A percentile compares a stretch with the other conserved stretches of the same genome.
phyloP scores from a whole-genome alignment of 2,329 filamentous ascomycete genomes.

The Aspergillus fischeri region DNA sequence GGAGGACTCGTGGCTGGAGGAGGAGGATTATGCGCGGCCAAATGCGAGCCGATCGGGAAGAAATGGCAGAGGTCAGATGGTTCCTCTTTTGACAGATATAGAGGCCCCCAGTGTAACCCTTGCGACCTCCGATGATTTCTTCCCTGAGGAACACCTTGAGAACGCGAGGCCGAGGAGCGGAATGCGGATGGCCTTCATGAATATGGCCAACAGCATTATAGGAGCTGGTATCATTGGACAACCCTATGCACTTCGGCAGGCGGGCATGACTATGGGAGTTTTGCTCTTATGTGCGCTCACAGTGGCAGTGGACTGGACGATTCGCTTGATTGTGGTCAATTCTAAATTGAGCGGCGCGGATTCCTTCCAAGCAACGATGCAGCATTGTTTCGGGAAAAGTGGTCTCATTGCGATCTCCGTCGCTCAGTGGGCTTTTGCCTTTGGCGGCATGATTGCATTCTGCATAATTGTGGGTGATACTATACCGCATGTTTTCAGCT shows the following conservation, averaged over 20 bases:
- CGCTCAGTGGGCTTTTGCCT: slow-evolving; percentile 97
- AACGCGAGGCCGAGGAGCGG: slow-evolving; percentile 74
- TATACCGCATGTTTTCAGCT: slow-evolving; percentile 82
- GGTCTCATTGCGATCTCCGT: slow-evolving; percentile 86
- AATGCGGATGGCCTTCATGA: slow-evolving; percentile 90
- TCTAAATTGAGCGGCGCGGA: slow-evolving; percentile 91
- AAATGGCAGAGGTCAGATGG: slow-evolving; percentile 46
- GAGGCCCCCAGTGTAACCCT: slow-evolving; percentile 76
- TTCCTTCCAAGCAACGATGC: slow-evolving; percentile 92
- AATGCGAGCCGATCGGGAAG: slow-evolving; percentile 35
- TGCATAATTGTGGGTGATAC: slow-evolving; percentile 96
- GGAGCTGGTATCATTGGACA: slow-evolving; percentile 72
- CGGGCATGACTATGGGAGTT: slow-evolving; percentile 76
- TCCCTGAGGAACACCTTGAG: slow-evolving; percentile 57
- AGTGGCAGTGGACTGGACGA: slow-evolving; percentile 91
- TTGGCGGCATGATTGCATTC: slow-evolving; percentile 97
- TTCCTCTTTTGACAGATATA: slow-evolving; percentile 75
- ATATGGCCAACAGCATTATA: slow-evolving; percentile 99
- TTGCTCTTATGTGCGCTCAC: slow-evolving; percentile 75
- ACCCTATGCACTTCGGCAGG: slow-evolving; percentile 93
- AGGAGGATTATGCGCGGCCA: slow-evolving; percentile 57
- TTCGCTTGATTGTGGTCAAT: slow-evolving; percentile 93
- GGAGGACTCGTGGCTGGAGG: slow-evolving; percentile 48
- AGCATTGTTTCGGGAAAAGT: slow-evolving; percentile 86
- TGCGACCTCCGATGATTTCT: slow-evolving; percentile 56